Base-by-base conservation (phyloP, 768 basidiomycete genomes). In the Lentinus tigrinus region DNA sequence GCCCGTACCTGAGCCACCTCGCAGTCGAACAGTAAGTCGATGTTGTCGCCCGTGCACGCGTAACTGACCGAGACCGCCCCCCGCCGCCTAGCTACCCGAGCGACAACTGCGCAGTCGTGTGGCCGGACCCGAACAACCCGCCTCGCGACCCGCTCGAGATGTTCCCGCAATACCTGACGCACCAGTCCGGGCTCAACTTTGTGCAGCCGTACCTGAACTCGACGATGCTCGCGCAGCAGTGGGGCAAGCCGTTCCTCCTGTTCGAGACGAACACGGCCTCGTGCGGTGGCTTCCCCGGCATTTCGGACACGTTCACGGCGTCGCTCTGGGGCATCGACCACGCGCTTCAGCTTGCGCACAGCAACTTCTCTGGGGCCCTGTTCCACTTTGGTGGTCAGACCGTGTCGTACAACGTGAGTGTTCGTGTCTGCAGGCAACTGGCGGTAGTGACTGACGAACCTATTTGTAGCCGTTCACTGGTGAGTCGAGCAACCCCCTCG, bases 191-290 rank as follows among this genome's bases (percentile, higher is more conserved):
- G 2, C 56, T 70, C 4, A 50, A 60, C n/a, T 69, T 81, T 52
- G 70, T 75, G 5, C 54, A 52, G 13, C 72, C 73, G 17, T 82
- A 81, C 68, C 47, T 74, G 4, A 73, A 71, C 43, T 70, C 73
- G 7, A 70, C 76, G 2, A 51, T 52, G 23, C 65, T 68, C 37
- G 76, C 77, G 17, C 69, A 73, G 56, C 64, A 69, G 8, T 53
- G 42, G 31, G 67, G 66, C 10, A 74, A 75, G 65, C 77, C 78
- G 34, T 70, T 82, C 57, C 63, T 81, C 49, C 81, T 84, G 78
- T 73, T 82, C 62, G 82, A 84, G 69, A 82, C 79, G 44, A 81
- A 80, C 62, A 77, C 78, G 3, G 81, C 80, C 0, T 77, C 75
- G 42, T 84, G 82, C 67, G 80, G 80, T 54, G 82, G 82, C 16